Conservation (phyloP, 1,139 yeast genomes). For the Geotrichum australiense region DNA sequence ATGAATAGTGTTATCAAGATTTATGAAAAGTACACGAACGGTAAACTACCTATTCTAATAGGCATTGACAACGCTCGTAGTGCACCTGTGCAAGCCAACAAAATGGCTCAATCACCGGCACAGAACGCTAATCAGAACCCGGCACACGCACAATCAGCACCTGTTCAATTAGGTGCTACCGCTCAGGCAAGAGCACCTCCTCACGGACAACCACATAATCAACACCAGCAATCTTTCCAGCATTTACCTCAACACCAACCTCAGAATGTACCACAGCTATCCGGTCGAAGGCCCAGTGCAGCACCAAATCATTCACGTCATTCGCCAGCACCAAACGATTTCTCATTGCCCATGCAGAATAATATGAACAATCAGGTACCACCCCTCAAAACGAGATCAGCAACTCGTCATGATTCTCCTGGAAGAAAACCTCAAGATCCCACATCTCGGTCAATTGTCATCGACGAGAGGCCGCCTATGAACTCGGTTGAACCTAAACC, state of each 20-base stretch:
- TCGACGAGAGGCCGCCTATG: neutral
- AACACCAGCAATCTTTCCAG: neutral
- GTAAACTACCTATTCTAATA: constrained; percentile 54
- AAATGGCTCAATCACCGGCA: neutral
- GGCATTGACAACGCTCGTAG: constrained; percentile 31
- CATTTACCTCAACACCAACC: neutral
- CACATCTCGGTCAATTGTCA: neutral
- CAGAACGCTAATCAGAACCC: neutral
- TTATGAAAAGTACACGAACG: constrained; percentile 62
- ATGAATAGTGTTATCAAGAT: constrained; percentile 55
- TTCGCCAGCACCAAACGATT: too few species aligned
- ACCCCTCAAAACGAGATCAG: too few species aligned
- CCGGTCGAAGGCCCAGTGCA: neutral
- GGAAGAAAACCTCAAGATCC: neutral
- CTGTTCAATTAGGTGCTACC: neutral
- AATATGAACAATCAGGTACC: too few species aligned
- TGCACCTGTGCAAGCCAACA: constrained; percentile 1
- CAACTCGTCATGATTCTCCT: too few species aligned
- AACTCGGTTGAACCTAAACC: neutral
- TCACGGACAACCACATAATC: neutral
- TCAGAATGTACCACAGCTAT: neutral
- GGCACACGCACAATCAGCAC: neutral
- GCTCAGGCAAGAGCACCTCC: neutral
- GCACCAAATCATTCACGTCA: too few species aligned
- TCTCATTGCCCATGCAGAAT: too few species aligned